Base-by-base conservation (phyloP, 2,329 filamentous ascomycete species). In the Cyphellophora europaea region DNA sequence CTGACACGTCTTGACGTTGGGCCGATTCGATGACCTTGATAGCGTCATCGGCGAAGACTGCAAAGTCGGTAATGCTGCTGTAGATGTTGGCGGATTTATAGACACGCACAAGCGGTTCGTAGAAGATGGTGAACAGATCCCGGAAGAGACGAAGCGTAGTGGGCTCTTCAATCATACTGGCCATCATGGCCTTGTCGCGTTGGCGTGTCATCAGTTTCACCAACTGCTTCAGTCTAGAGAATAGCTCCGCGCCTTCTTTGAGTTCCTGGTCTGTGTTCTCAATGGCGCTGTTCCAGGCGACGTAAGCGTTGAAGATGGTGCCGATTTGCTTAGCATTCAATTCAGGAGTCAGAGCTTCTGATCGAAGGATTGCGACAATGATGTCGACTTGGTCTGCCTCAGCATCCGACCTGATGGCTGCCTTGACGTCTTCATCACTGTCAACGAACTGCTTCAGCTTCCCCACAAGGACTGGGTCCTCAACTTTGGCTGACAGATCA, bases 31-130 rank as follows among this genome's bases (percentile, higher is more conserved):
- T 74, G 45, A 88, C 86, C 52, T 77, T 72, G 49, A 96, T 94
- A 55, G 88, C 83, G 56, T 98, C 91, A 53, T 95, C 87, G 35
- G 91, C 77, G 51, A 98, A 98, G 25, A 78, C 70, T 1, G 89
- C 83, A 63, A 98, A 96, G 58, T 98, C 91, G 1, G 89, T 96
- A 41, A 98, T 89, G 54, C 84, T 93, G 66, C 79, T 91, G 69
- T 96, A 96, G 16, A 98, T 89, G 50, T 96, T 98, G 45, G 91
- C 91, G 13, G 88, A 94, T 63, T 96, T 98, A 70, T 98, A 98
- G 0, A 98, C 91, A 31, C 91, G 76, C 11, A 98, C 86, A 14
- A 98, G 77, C 0, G 91, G 91, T 56, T 98, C 91, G 61, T 98
- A 98, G 65, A 98, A 98, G 55, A 98, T 96, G 19, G 87, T 93